Evolutionary conservation across 2,329 filamentous ascomycete species (phyloP), one percentile per base, ranked within the genome.

Genomic region (Cadophora sp.): DNA sequence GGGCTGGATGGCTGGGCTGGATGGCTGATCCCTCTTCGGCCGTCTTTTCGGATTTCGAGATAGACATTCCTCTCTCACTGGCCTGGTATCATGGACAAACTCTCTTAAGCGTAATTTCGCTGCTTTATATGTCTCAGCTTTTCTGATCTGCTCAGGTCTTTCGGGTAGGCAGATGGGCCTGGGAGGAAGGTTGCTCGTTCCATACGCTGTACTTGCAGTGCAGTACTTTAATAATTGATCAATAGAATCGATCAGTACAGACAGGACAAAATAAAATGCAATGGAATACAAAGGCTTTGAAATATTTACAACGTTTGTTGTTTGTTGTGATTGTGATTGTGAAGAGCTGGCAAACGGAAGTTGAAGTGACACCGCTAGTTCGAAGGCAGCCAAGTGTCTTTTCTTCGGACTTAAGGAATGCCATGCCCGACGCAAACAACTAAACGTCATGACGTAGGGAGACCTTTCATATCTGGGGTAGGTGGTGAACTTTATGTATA

Each of bases 391-490:
- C 36, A 41, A 24, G 55, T 43, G 33, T 24, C 20, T 39, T 58
- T 13, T 36, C 55, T 58, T 58, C 55, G 55, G 55, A 24, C 33
- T 58, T 58, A 58, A n/a, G 50, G 50, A 33, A 8, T 24, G n/a
- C 20, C 9, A 48, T 48, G n/a, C 2, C 45, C 45, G 45, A 48
- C 13, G 30, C 50, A 27, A 18, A 16, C n/a, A 20, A 43, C 55
- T 56, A 58, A 58, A 58, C 55, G 55, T 58, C 55, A 58, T 58
- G 11, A 58, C 55, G 55, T 58, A 58, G 55, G 20, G 50, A n/a
- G 24, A n/a, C 22, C 50, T 27, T 24, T 16, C 9, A 50, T 13
- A 53, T 53, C 16, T 33, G 24, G 24, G 27, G 50, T 39, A 48
- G 36, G 20, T 4, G 5, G 14, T n/a, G 16, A 20, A 20, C 18